Base-by-base conservation (phyloP, 768 basidiomycete genomes). In the Suillus decipiens region DNA sequence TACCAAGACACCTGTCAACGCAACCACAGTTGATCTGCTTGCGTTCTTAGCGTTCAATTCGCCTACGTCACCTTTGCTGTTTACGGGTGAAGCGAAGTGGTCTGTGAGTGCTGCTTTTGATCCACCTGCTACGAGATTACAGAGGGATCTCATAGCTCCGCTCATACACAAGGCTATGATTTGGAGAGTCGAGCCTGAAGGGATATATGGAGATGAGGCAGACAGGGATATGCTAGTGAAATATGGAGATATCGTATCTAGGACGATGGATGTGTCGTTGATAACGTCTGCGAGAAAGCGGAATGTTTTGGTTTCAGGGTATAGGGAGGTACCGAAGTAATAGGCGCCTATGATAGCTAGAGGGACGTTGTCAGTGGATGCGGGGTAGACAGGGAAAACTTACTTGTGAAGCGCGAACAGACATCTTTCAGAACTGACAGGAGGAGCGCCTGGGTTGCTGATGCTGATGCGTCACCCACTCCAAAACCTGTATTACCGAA, bases 41-140 rank as follows among this genome's bases (percentile, higher is more conserved):
- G 85, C 81, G 63, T 88, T 88, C 69, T 91, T 91, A 1, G 88
- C 89, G 62, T 85, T 89, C 47, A 90, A 75, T 66, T 90, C 89
- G 1, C 89, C 88, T 14, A 90, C 77, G 66, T 90, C 89, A 5
- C 88, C 88, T 47, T 78, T 79, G 0, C 82, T 82, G 11, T 64
- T 70, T 15, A 77, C 59, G 1, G 86, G 82, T 5, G 80, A 82
- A 0, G 87, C 83, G 66, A 90, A 88, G 68, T 90, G 89, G 60
- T 88, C 74, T 0, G 87, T 83, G 19, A 91, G 80, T 2, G 89
- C 87, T 2, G 88, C 84, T 70, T 89, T 90, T 4, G 89, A 89
- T 1, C 89, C 89, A 15, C 84, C 86, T 8, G 86, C 88, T 10
- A 82, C 82, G n/a, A 89, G 82, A 1, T 78, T 80, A 66, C 88